Percentiles rank a stretch among this genome's conserved stretches.
These are phyloP conservation scores for Aspergillus terreus DNA, from an alignment of 2,329 filamentous ascomycete genomes.

Conservation along the genomic window DNA sequence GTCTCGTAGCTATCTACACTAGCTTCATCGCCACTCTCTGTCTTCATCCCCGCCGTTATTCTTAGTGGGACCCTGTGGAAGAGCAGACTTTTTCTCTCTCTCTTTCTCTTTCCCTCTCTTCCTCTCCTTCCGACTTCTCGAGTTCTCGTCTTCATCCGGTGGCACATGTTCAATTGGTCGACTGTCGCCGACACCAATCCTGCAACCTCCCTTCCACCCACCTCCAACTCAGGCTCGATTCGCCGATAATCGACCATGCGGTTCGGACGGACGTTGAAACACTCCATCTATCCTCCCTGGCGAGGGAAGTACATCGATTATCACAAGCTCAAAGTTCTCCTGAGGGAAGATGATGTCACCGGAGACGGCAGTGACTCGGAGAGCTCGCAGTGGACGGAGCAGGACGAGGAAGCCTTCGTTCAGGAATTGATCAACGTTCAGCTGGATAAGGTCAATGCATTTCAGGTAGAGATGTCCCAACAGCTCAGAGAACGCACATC, in stretches of 20 bases:
- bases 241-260: conserved; percentile 59
- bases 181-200: too few species aligned
- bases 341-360: conserved; percentile 68
- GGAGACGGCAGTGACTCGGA: conserved; percentile 50
- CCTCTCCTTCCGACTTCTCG: too few species aligned
- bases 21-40: neutral
- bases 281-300: conserved; percentile 81
- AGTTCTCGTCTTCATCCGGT: too few species aligned
- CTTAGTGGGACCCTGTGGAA: neutral
- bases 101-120: too few species aligned
- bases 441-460: conserved; percentile 88
- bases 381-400: conserved; percentile 74
- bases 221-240: neutral
- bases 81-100: too few species aligned
- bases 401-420: conserved; percentile 90
- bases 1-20: neutral
- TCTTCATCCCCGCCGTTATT: neutral
- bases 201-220: too few species aligned
- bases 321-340: conserved; percentile 79
- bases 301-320: conserved; percentile 95
- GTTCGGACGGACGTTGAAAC: conserved; percentile 84
- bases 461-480: conserved; percentile 78
- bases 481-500: conserved; percentile 76
- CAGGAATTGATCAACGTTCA: conserved; percentile 93
- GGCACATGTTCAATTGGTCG: too few species aligned